These are phyloP conservation scores for Tuber aestivum DNA, from an alignment of 495 filamentous ascomycete species.

Conservation along the genomic window DNA sequence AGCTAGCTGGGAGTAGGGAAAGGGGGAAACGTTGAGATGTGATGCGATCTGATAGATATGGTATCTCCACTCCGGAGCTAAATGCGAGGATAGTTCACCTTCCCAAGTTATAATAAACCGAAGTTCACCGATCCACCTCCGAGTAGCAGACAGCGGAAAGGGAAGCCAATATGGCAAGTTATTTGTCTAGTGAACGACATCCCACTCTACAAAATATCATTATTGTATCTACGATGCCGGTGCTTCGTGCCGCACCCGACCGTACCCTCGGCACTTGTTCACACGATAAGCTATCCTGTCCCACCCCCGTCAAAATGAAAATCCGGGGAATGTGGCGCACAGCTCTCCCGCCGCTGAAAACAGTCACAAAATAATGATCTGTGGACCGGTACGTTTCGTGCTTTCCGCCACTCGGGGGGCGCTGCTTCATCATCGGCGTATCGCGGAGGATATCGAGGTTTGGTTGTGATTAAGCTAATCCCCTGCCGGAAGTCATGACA, in stretches of 20 bases:
- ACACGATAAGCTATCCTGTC: neutral
- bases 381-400: neutral
- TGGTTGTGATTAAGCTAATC: neutral
- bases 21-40: neutral
- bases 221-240: neutral
- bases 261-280: neutral
- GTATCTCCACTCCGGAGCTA: neutral
- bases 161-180: neutral
- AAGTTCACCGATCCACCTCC: neutral
- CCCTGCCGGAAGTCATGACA: neutral
- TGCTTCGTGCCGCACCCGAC: neutral
- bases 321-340: neutral
- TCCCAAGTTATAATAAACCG: neutral
- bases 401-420: neutral
- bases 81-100: neutral
- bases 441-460: neutral
- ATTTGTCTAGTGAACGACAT: neutral
- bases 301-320: neutral
- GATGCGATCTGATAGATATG: neutral
- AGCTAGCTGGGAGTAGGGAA: neutral
- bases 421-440: neutral
- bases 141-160: neutral
- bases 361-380: neutral
- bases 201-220: neutral
- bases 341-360: neutral